Evolutionary conservation across 2,329 filamentous ascomycete genomes (phyloP).

Genomic region (Curvularia sp.): DNA sequence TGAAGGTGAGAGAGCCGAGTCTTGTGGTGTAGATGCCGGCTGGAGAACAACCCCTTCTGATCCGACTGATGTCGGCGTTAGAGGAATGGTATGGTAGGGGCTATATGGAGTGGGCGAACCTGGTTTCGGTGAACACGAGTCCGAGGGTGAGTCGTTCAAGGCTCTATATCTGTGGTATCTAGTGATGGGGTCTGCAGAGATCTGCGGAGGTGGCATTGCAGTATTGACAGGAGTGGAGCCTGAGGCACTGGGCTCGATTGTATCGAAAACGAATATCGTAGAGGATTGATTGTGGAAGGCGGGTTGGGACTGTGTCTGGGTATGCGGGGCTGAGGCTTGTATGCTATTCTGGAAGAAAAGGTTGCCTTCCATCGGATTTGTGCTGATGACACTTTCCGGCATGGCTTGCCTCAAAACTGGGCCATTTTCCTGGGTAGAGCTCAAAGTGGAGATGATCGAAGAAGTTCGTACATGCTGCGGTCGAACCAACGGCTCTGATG

Average conservation of each 20-base stretch:
- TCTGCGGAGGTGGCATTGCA: conserved; percentile 39
- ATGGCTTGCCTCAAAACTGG: conserved; percentile 33
- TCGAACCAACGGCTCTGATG: conserved; percentile 24
- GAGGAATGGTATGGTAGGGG: conserved; percentile 53
- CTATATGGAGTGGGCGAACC: conserved; percentile 51
- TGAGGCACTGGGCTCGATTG: conserved; percentile 22
- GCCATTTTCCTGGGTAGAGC: conserved; percentile 36
- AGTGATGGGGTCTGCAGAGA: conserved; percentile 23
- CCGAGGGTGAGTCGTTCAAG: conserved; percentile 36
- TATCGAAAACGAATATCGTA: conserved; percentile 25
- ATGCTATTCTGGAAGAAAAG: conserved; percentile 21
- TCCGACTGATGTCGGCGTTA: conserved; percentile 52
- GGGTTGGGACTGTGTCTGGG: conserved; percentile 28
- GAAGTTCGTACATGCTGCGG: conserved; percentile 34
- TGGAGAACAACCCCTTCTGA: conserved; percentile 41
- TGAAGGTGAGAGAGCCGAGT: conserved; percentile 45
- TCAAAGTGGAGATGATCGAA: conserved; percentile 34
- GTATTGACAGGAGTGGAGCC: conserved; percentile 24
- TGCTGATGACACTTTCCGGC: conserved; percentile 20
- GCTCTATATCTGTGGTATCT: conserved; percentile 37
- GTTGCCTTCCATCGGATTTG: conserved; percentile 23
- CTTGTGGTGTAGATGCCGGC: conserved; percentile 27
- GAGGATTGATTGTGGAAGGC: conserved; percentile 37
- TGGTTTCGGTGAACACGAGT: conserved; percentile 50
- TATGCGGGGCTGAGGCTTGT: conserved; percentile 20